phyloP scores from a whole-genome alignment of 768 basidiomycete genomes.

The Phylloporus rhodoxanthus region DNA sequence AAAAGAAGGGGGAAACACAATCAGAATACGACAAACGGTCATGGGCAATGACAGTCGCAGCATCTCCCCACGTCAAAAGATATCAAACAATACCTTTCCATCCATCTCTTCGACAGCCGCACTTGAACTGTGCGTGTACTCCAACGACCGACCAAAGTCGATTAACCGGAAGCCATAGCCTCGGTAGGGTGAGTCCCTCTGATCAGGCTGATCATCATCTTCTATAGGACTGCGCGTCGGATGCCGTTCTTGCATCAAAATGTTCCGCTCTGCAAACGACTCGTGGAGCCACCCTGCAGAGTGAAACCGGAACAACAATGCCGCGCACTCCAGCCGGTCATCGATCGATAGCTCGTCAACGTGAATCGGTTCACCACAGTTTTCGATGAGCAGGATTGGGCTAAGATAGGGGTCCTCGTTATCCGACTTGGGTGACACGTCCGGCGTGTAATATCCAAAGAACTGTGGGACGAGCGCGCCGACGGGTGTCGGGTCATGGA shows the following conservation, averaged over 20 bases:
- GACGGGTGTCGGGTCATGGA: conserved; percentile 43
- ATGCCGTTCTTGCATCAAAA: conserved; percentile 39
- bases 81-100: conserved; percentile 1
- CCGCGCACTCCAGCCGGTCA: conserved; percentile 34
- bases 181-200: background rate
- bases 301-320: conserved; percentile 38
- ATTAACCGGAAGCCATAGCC: conserved; percentile 38
- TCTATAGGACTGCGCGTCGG: conserved; percentile 23
- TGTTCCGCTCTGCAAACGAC: conserved; percentile 41
- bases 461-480: conserved; percentile 55
- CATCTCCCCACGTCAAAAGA: too few species aligned
- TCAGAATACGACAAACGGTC: too few species aligned
- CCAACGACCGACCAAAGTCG: conserved; percentile 41
- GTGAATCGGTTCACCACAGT: conserved; percentile 36
- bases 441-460: conserved; percentile 49
- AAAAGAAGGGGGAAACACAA: too few species aligned
- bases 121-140: background rate
- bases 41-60: too few species aligned
- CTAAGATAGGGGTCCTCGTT: background rate
- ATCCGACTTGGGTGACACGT: conserved; percentile 12
- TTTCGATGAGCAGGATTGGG: conserved; percentile 16
- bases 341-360: conserved; percentile 28
- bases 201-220: background rate
- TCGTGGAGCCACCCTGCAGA: conserved; percentile 32
- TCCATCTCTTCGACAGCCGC: background rate